phyloP scores from a whole-genome alignment of 257 asterid species.

The Cynanchum wilfordii region DNA sequence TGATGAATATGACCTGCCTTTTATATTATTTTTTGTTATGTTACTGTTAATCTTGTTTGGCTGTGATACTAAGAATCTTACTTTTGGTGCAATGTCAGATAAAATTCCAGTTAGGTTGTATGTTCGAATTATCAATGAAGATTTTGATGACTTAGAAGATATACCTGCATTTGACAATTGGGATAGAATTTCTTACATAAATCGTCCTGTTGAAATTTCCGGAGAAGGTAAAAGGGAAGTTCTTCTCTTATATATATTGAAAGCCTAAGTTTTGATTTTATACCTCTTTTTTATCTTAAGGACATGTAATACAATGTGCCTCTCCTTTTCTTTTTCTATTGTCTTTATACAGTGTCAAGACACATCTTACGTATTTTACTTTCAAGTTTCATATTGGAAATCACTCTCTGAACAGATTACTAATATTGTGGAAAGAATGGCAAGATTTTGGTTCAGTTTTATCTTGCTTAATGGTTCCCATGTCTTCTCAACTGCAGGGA shows the following conservation, averaged over 20 bases:
- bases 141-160: constrained; percentile 64
- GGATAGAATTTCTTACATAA: constrained; percentile 80
- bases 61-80: not conserved
- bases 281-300: not conserved
- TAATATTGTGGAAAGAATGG: not conserved
- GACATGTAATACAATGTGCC: not conserved
- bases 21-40: not conserved
- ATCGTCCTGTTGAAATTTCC: constrained; percentile 68
- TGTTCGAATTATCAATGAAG: constrained; percentile 47
- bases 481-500: constrained; percentile 47
- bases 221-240: constrained; percentile 52
- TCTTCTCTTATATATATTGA: not conserved
- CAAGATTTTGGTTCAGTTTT: constrained; percentile 2
- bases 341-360: not conserved
- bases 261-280: not conserved
- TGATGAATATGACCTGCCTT: not conserved
- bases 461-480: not conserved
- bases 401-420: not conserved
- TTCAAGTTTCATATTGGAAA: not conserved
- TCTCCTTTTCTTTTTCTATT: not conserved
- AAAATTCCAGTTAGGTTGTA: constrained; percentile 87
- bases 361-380: not conserved
- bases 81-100: constrained; percentile 46
- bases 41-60: not conserved
- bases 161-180: constrained; percentile 59